phyloP scores from a whole-genome alignment of 129 eudicot genomes.

The Centaurea solstitialis region DNA sequence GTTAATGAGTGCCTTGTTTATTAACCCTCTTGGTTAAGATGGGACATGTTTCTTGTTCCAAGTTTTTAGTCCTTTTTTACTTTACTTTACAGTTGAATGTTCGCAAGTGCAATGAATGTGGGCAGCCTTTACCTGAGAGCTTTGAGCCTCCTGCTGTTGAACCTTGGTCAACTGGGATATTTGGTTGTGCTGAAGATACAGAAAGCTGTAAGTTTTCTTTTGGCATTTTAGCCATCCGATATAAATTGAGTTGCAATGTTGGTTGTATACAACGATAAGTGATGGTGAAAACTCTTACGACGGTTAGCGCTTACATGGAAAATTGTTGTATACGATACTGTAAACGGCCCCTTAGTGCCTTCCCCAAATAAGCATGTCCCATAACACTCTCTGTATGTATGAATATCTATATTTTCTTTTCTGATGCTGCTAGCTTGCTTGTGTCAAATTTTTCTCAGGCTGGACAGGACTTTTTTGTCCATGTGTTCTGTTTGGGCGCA shows the following conservation, averaged over 20 bases:
- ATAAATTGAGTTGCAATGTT: not conserved
- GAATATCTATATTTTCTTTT: not conserved
- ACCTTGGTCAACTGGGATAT: constrained; percentile 91
- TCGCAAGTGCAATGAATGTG: constrained; percentile 87
- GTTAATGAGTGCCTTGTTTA: not conserved
- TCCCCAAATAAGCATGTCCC: too few species aligned
- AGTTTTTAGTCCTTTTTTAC: not conserved
- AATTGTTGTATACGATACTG: too few species aligned
- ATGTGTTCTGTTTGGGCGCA: constrained; percentile 93
- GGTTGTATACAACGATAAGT: not conserved
- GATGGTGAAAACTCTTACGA: too few species aligned
- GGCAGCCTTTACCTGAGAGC: constrained; percentile 93
- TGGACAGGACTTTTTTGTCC: constrained; percentile 95
- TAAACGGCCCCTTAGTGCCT: too few species aligned
- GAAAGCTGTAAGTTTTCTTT: constrained; percentile 75
- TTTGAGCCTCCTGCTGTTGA: constrained; percentile 85
- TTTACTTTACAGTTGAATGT: constrained; percentile 55
- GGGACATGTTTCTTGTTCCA: not conserved
- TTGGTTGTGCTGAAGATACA: constrained; percentile 81
- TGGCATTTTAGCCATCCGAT: not conserved
- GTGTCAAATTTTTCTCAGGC: constrained; percentile 43
- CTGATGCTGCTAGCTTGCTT: not conserved
- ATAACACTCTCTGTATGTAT: not conserved
- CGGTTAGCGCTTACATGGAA: too few species aligned
- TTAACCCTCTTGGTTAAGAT: not conserved